Conservation (phyloP, 352 stramenopile genomes). For the Globisporangium alternatum region DNA sequence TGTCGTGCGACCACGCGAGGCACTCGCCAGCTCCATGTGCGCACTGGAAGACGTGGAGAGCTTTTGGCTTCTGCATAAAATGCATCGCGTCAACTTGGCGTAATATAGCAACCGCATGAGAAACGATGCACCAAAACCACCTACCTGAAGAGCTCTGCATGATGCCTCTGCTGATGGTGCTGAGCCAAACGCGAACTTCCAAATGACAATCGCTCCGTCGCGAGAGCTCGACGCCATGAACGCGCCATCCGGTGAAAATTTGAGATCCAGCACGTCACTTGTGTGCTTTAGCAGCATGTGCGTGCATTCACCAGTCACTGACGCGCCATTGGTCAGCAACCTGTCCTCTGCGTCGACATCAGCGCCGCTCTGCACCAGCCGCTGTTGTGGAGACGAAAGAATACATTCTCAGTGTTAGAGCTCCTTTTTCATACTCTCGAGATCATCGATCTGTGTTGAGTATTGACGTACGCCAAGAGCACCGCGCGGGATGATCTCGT, state of each 20-base stretch:
- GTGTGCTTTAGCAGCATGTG: slow-evolving; percentile 45
- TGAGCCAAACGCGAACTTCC: slow-evolving; percentile 35
- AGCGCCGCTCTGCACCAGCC: slow-evolving; percentile 30
- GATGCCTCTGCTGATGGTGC: background rate
- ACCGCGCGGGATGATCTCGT: slow-evolving; percentile 65
- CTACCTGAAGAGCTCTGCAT: background rate
- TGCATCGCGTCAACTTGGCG: background rate
- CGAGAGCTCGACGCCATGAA: slow-evolving; percentile 77
- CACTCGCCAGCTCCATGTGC: slow-evolving; percentile 48
- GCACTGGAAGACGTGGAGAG: slow-evolving; percentile 41
- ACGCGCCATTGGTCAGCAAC: slow-evolving; percentile 9
- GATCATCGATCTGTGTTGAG: no score
- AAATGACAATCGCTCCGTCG: slow-evolving; percentile 77
- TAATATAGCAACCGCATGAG: no score
- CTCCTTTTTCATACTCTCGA: background rate
- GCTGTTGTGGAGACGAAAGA: slow-evolving; percentile 19
- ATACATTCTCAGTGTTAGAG: background rate
- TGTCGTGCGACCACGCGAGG: slow-evolving; percentile 69
- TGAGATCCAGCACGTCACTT: slow-evolving; percentile 62
- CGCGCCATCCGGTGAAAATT: slow-evolving; percentile 77
- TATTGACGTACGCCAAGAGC: slow-evolving; percentile 37
- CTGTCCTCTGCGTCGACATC: slow-evolving; percentile 24
- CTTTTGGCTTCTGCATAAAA: slow-evolving; percentile 21
- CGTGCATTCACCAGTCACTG: slow-evolving; percentile 35
- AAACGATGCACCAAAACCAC: no score